phyloP scores from a whole-genome alignment of 352 stramenopile genomes.

The Globisporangium carolinianum region DNA sequence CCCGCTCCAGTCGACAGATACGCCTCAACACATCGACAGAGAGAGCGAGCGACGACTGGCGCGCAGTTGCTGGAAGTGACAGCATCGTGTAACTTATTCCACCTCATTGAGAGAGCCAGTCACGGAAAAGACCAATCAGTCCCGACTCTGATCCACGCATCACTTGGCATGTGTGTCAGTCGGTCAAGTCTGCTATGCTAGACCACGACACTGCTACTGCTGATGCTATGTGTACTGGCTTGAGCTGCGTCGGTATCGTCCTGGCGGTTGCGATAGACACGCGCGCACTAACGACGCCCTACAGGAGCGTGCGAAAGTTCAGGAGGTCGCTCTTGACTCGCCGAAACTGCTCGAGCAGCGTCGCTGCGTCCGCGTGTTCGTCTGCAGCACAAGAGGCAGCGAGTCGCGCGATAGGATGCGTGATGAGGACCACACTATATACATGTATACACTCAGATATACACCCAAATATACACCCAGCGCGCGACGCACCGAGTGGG shows the following conservation, averaged over 20 bases:
- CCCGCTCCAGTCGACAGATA: not conserved
- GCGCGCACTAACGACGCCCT: constrained; percentile 7
- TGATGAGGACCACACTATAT: too few species aligned
- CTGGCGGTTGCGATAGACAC: too few species aligned
- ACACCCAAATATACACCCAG: too few species aligned
- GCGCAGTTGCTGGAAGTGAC: constrained; percentile 5
- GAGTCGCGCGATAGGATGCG: not conserved
- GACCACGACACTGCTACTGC: not conserved
- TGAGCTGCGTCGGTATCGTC: too few species aligned
- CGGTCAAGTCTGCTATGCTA: not conserved
- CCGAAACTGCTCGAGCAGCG: constrained; percentile 66
- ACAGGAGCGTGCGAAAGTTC: constrained; percentile 65
- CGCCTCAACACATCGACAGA: too few species aligned
- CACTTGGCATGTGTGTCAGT: not conserved
- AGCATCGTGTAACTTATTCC: constrained; percentile 54
- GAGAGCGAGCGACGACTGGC: too few species aligned
- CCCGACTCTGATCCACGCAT: too few species aligned
- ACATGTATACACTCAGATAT: too few species aligned
- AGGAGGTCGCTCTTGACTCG: constrained; percentile 68
- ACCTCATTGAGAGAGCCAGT: too few species aligned
- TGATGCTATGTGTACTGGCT: not conserved
- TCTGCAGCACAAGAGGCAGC: constrained; percentile 26
- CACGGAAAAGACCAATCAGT: too few species aligned
- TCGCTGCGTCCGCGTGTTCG: constrained; percentile 44
- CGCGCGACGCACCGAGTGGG: constrained; percentile 48